Conservation (phyloP, 2,329 filamentous ascomycete species). For the Epichloe sibirici region DNA sequence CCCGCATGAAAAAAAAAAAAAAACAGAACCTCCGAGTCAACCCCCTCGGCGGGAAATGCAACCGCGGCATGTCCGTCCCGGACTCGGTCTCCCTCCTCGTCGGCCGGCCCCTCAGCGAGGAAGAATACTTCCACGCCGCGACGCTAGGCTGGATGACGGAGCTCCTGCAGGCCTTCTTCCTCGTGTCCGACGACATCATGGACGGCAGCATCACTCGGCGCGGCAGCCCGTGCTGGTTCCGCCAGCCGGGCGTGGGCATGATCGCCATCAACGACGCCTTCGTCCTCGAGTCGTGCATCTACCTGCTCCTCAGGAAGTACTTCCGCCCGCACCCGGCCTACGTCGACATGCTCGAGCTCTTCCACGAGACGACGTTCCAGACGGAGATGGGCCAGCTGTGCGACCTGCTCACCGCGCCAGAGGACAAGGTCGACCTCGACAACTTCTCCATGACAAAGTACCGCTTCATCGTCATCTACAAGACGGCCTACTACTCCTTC, state of each 20-base stretch:
- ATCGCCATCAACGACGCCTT: constrained; percentile 98
- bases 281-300: constrained; percentile 86
- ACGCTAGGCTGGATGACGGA: constrained; percentile 96
- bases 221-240: constrained; percentile 94
- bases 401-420: constrained; percentile 89
- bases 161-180: constrained; percentile 96
- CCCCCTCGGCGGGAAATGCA: constrained; percentile 90
- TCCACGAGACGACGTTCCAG: constrained; percentile 89
- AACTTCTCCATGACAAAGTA: constrained; percentile 96
- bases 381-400: constrained; percentile 93
- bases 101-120: constrained; percentile 54
- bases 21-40: constrained; percentile 70
- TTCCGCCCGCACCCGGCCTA: constrained; percentile 83
- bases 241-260: constrained; percentile 78
- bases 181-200: constrained; percentile 98
- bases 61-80: constrained; percentile 94
- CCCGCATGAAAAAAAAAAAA: neutral
- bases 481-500: constrained; percentile 99
- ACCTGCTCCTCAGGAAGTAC: constrained; percentile 82
- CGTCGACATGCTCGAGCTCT: constrained; percentile 84
- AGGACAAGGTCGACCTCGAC: constrained; percentile 82
- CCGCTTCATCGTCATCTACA: constrained; percentile 97
- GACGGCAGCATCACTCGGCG: constrained; percentile 89
- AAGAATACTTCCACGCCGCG: constrained; percentile 80
- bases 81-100: constrained; percentile 79